Percentiles rank a stretch among this genome's conserved stretches.
Conservation (phyloP, 176 grass and related monocot genomes). For the Ananas comosus region DNA sequence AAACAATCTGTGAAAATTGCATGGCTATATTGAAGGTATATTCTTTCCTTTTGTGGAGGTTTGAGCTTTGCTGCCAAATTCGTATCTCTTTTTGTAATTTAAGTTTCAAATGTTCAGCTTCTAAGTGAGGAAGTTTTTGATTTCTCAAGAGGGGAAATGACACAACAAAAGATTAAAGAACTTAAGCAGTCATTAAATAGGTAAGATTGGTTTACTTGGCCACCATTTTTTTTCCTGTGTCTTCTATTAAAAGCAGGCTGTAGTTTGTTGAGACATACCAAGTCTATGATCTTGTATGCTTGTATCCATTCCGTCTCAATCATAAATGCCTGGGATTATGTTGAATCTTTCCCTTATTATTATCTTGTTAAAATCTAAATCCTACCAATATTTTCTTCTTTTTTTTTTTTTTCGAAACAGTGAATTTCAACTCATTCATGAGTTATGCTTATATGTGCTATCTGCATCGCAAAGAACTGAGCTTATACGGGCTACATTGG, state of each 20-base stretch:
- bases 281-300: too few relatives aligned
- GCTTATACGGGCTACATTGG: conserved; percentile 88
- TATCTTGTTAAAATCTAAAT: neutral
- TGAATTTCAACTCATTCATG: conserved; percentile 95
- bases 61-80: neutral
- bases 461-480: conserved; percentile 89
- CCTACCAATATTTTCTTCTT: conserved; percentile 2
- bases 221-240: conserved; percentile 7
- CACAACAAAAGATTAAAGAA: conserved; percentile 95
- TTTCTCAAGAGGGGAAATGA: conserved; percentile 99
- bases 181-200: conserved; percentile 97
- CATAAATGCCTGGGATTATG: neutral
- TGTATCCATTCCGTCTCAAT: too few relatives aligned
- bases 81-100: neutral
- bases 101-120: conserved; percentile 44
- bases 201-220: conserved; percentile 21
- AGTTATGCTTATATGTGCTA: conserved; percentile 96
- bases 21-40: conserved; percentile 99
- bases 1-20: conserved; percentile 99
- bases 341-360: neutral
- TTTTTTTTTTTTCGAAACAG: conserved; percentile 36
- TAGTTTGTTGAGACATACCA: conserved; percentile 12
- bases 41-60: conserved; percentile 2
- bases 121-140: conserved; percentile 99
- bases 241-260: neutral